These are phyloP conservation scores for Neckera pumila DNA, from an alignment of 225 moss, liverwort and hornwort species.

Conservation along the genomic window DNA sequence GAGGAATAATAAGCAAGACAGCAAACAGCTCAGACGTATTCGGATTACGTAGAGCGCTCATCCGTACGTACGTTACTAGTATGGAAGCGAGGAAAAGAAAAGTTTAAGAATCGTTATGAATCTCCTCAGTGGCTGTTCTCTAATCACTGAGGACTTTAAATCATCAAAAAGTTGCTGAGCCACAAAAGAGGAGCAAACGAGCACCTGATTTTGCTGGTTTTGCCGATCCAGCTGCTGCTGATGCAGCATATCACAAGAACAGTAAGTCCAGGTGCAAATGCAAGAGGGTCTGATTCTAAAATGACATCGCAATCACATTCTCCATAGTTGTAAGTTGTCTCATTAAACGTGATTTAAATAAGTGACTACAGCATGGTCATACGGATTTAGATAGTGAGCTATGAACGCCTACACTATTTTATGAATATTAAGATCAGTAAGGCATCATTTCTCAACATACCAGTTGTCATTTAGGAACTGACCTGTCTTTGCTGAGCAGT, in stretches of 20 bases:
- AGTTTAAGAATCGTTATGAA: background rate
- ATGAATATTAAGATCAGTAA: background rate
- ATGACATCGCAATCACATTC: background rate
- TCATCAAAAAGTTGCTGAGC: background rate
- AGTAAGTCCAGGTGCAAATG: background rate
- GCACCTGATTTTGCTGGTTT: slow-evolving; percentile 55
- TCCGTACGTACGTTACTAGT: background rate
- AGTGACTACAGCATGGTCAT: background rate
- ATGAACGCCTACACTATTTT: background rate
- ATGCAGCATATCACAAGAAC: slow-evolving; percentile 8
- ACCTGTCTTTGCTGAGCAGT: slow-evolving; percentile 94
- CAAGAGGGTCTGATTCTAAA: background rate
- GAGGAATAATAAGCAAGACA: background rate
- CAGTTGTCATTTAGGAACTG: background rate
- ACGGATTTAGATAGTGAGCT: background rate
- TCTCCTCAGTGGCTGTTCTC: background rate
- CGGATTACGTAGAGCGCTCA: background rate
- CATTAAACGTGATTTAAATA: background rate
- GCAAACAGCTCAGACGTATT: background rate
- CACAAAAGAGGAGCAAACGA: background rate
- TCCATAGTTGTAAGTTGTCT: background rate
- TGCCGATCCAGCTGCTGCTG: slow-evolving; percentile 47
- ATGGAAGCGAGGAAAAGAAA: background rate
- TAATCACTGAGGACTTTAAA: background rate
- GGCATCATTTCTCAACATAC: background rate